Conservation (phyloP, 441 rosid genomes). For the Lepidium campestre region DNA sequence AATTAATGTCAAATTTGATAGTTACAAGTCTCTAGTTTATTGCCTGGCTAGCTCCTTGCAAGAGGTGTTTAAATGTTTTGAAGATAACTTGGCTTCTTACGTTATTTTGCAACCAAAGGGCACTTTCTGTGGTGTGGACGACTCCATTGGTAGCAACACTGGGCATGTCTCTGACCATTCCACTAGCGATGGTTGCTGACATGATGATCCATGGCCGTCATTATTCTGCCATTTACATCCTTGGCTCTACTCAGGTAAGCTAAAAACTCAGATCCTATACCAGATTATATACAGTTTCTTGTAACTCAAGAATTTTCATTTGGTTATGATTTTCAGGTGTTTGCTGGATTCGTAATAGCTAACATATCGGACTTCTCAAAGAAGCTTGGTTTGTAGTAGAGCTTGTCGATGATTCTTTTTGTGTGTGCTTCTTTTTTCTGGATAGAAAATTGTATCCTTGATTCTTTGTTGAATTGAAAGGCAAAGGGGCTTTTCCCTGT, state of each 20-base stretch:
- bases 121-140: slow-evolving; percentile 84
- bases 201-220: slow-evolving; percentile 64
- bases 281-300: not conserved
- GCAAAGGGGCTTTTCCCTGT: not conserved
- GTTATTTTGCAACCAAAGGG: slow-evolving; percentile 38
- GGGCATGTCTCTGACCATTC: slow-evolving; percentile 85
- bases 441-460: slow-evolving; percentile 13
- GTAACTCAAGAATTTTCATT: not conserved
- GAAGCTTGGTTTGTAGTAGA: slow-evolving; percentile 31
- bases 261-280: not conserved
- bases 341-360: slow-evolving; percentile 88
- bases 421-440: slow-evolving; percentile 4
- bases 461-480: slow-evolving; percentile 12
- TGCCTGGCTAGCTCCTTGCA: not conserved
- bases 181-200: slow-evolving; percentile 83
- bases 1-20: not conserved
- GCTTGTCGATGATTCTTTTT: slow-evolving; percentile 21
- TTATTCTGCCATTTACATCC: slow-evolving; percentile 60
- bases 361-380: slow-evolving; percentile 62
- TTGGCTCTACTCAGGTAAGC: slow-evolving; percentile 70
- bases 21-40: not conserved
- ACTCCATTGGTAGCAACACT: slow-evolving; percentile 74
- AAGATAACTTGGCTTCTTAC: not conserved
- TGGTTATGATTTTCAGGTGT: slow-evolving; percentile 45
- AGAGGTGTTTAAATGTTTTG: slow-evolving; percentile 1